phyloP scores from a whole-genome alignment of 192 early-diverging fungal species.

The Chytriomyces sp. region DNA sequence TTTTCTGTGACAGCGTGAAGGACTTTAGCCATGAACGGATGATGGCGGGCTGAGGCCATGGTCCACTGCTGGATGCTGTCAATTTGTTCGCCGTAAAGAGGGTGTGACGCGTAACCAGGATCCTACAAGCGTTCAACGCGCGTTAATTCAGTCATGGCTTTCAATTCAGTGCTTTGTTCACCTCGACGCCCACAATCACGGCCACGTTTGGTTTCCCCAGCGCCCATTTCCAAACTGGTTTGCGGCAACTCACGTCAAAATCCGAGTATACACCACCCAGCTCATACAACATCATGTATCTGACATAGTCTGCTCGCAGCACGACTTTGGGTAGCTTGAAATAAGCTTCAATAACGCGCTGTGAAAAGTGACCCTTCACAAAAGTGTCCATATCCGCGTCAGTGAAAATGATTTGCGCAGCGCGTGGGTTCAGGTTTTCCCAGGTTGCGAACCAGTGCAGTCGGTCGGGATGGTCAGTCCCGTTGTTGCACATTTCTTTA shows the following conservation, averaged over 20 bases:
- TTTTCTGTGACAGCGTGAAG: conserved; percentile 24
- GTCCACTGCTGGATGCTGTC: conserved; percentile 38
- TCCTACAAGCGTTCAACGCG: neutral
- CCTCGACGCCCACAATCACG: conserved; percentile 34
- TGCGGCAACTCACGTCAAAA: conserved; percentile 11
- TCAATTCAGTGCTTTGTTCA: neutral
- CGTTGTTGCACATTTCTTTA: conserved; percentile 3
- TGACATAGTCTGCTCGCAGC: conserved; percentile 27
- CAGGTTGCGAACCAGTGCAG: conserved; percentile 13
- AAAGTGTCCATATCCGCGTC: conserved; percentile 31
- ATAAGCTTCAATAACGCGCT: conserved; percentile 21
- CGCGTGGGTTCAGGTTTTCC: conserved; percentile 21
- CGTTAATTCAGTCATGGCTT: neutral
- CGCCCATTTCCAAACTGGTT: conserved; percentile 24
- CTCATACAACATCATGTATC: conserved; percentile 33
- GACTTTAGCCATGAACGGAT: conserved; percentile 35
- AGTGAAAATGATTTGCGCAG: conserved; percentile 20
- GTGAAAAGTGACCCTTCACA: conserved; percentile 18
- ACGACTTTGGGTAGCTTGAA: conserved; percentile 29
- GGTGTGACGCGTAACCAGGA: conserved; percentile 12
- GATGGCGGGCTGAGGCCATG: conserved; percentile 25
- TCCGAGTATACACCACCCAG: conserved; percentile 32
- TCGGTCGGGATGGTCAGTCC: conserved; percentile 23
- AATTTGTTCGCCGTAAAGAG: conserved; percentile 12
- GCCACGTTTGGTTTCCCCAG: conserved; percentile 8